Base-by-base conservation (phyloP, 2,329 filamentous ascomycete genomes). In the Oidium heveae region DNA sequence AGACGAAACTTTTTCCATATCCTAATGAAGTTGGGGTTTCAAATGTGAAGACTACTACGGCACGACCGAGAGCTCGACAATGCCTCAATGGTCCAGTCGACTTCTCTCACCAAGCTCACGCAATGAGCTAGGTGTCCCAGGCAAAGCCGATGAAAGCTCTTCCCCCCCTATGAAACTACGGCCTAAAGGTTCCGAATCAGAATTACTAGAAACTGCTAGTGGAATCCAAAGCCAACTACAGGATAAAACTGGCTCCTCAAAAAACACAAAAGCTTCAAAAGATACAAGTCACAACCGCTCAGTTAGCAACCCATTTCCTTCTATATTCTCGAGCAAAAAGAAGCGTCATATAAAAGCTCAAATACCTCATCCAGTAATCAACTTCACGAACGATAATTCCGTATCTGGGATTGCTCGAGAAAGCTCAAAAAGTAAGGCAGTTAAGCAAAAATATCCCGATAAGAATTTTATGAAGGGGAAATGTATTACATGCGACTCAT, bases 401-500 rank as follows among this genome's bases (percentile, higher is more conserved):
- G 28, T 32, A 1, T 32, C 28, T 32, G 28, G 28, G 28, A 1
- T 32, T 5, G 28, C 53, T 39, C 54, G 56, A 53, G 55, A 57
- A 43, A 54, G 49, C n/a, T 51, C 49, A 32, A 58, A 57, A 34
- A 37, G 54, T 36, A 47, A 46, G 12, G 66, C 65, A 34, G 70
- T 65, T 12, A 63, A 62, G 50, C 58, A 60, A 41, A 64, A 63
- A 50, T 57, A 67, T n/a, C 64, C 69, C 20, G 70, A 72, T 59
- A 77, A 73, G 60, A 77, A 85, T 60, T 76, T 82, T 62, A 71
- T 73, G 32, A 80, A 77, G 34, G 83, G 85, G 22, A 80, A 77
- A 61, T 94, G 87, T 65, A 87, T 89, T 76, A 88, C 86, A 36
- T 94, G 87, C 66, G 84, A 82, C 61, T 83, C 82, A 55, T 76